A percentile compares a stretch with the other conserved stretches of the same genome.
phyloP scores from a whole-genome alignment of 2,329 filamentous ascomycete species.

The Simplicillium sp. region DNA sequence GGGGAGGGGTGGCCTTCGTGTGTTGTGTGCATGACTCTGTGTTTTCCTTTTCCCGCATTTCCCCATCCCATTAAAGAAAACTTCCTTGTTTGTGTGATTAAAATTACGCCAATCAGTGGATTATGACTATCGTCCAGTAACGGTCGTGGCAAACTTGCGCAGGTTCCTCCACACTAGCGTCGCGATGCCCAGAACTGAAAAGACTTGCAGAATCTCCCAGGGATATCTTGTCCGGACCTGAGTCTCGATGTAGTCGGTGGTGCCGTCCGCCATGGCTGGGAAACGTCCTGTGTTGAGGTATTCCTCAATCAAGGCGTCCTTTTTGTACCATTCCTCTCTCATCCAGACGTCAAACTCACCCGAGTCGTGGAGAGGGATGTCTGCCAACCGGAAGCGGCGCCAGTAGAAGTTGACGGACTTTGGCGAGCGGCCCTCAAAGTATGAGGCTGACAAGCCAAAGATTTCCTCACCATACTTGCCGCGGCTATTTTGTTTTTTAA shows the following conservation, averaged over 20 bases:
- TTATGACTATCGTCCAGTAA: not conserved
- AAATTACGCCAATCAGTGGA: not conserved
- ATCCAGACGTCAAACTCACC: conserved; percentile 79
- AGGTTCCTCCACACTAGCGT: conserved; percentile 31
- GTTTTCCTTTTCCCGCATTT: no score
- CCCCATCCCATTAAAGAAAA: no score
- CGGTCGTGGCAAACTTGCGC: conserved; percentile 13
- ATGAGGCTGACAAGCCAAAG: conserved; percentile 79
- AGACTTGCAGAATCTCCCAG: conserved; percentile 48
- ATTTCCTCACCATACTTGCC: conserved; percentile 83
- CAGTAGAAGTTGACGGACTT: conserved; percentile 97
- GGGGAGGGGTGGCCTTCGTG: no score
- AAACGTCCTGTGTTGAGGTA: conserved; percentile 73
- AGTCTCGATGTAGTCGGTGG: conserved; percentile 44
- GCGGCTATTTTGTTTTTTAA: conserved; percentile 37
- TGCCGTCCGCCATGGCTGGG: conserved; percentile 53
- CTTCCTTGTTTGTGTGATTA: no score
- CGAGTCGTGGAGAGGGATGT: conserved; percentile 70
- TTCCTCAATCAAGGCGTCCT: conserved; percentile 79
- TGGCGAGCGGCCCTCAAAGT: conserved; percentile 78
- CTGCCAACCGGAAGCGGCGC: conserved; percentile 70
- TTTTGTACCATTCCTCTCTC: conserved; percentile 79
- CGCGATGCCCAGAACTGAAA: conserved; percentile 35
- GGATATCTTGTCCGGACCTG: conserved; percentile 43
- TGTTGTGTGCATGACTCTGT: no score